Evolutionary conservation across 2,329 filamentous ascomycete species (phyloP), one percentile per base, ranked within the genome.

Genomic region (Monilinia polystroma): DNA sequence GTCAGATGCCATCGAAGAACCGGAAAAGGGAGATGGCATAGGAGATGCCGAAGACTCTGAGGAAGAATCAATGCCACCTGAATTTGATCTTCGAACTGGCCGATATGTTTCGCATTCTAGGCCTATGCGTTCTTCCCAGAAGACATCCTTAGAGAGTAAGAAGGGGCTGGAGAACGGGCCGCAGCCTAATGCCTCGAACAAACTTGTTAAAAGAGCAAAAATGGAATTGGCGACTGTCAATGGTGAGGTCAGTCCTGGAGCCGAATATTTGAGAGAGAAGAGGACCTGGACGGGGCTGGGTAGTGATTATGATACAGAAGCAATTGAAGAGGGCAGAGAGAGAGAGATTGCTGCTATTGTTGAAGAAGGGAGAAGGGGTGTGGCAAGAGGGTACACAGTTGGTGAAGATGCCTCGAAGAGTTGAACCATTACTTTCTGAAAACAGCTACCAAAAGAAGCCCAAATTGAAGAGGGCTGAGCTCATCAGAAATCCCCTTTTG

Each of bases 211-310:
- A 76, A 82, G 87, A 72, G 72, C 77, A 6, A 88, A 87, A 64
- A 87, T 89, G 3, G 90, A 96, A 70, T 72, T 98, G 23, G 90
- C 92, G 0, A 88, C 88, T 56, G 87, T 98, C 72, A 94, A 93
- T 63, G 92, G 93, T 8, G 86, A 94, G 0, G 83, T 90, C n/a
- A 98, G 94, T 56, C 95, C 95, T 0, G 95, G 92, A 0, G 95
- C 95, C 0, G 92, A 97, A 77, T 98, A 86, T 72, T 80, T 99
- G 70, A 85, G 89, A 43, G 90, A 89, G 4, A 86, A 93, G 73
- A 81, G 95, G 66, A 96, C 92, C 4, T 99, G 95, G 95, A 90
- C 90, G 75, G 95, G 95, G 0, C 79, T 99, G 32, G 95, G 95
- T 0, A 96, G 87, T 69, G 95, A 99, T 76, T 96, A 93, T 73